Evolutionary conservation across 176 grass and related monocot species (phyloP).

Genomic region (Raddia distichophylla): DNA sequence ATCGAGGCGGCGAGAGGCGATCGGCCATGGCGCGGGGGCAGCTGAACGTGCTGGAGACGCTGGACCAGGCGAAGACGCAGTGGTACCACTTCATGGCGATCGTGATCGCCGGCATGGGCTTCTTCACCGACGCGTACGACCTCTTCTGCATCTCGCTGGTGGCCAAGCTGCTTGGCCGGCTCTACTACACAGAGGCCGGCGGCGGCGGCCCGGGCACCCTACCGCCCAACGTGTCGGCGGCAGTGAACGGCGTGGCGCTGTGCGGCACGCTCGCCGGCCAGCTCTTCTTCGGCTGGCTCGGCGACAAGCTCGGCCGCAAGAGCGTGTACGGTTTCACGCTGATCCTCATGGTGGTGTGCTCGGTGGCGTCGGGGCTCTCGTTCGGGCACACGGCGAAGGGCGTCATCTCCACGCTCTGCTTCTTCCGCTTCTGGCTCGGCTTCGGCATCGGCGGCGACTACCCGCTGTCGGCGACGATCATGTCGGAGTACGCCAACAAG

Average conservation of each 20-base stretch:
- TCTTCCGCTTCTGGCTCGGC: slow-evolving; percentile 95
- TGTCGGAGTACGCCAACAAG: slow-evolving; percentile 75
- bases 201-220: slow-evolving; percentile 34
- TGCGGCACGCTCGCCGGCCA: slow-evolving; percentile 69
- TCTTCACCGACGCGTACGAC: slow-evolving; percentile 84
- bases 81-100: slow-evolving; percentile 80
- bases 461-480: slow-evolving; percentile 81
- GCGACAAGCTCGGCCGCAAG: slow-evolving; percentile 79
- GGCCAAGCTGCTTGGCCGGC: slow-evolving; percentile 56
- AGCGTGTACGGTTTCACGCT: slow-evolving; percentile 79
- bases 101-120: slow-evolving; percentile 83
- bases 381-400: slow-evolving; percentile 49
- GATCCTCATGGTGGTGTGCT: slow-evolving; percentile 70
- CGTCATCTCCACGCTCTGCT: slow-evolving; percentile 74
- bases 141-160: slow-evolving; percentile 76
- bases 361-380: slow-evolving; percentile 57
- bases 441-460: slow-evolving; percentile 87
- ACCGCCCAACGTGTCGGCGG: slow-evolving; percentile 44
- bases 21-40: slow-evolving; percentile 32
- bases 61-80: slow-evolving; percentile 77
- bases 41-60: slow-evolving; percentile 45
- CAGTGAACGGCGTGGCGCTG: slow-evolving; percentile 63
- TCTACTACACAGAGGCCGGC: slow-evolving; percentile 52
- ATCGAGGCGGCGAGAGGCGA: not conserved
- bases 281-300: slow-evolving; percentile 83